Percentiles rank a stretch among this genome's conserved stretches.
Evolutionary conservation across 2,329 filamentous ascomycete genomes (phyloP).

Genomic region (Fusarium proliferatum): DNA sequence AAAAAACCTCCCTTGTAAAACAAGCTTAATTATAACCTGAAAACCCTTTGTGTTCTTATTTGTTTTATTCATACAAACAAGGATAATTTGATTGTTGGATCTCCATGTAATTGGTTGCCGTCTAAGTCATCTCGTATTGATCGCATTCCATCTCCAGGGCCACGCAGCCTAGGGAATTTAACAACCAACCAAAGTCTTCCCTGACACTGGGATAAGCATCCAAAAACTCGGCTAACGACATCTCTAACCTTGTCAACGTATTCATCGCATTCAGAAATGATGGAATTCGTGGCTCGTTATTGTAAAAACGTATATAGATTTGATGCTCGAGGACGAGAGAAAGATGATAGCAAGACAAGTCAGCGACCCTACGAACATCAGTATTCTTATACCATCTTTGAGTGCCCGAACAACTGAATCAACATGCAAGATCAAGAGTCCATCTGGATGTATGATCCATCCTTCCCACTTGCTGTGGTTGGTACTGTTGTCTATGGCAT

Average conservation of each 20-base stretch:
- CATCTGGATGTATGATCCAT: constrained; percentile 59
- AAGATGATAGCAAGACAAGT: background rate
- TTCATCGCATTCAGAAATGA: constrained; percentile 34
- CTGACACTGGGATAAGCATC: background rate
- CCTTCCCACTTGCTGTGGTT: constrained; percentile 54
- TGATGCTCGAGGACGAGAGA: background rate
- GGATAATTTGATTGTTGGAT: background rate
- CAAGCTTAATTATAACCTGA: background rate
- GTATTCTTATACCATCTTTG: background rate
- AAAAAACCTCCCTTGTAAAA: background rate
- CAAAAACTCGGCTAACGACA: background rate
- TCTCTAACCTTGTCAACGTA: constrained; percentile 2
- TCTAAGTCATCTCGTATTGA: constrained; percentile 32
- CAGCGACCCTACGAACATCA: background rate
- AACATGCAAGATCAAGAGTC: constrained; percentile 42
- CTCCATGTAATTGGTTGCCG: constrained; percentile 25
- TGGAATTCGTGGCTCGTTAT: constrained; percentile 11
- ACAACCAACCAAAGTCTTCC: constrained; percentile 10
- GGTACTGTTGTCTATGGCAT: constrained; percentile 55
- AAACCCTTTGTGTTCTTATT: background rate
- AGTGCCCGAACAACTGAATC: background rate
- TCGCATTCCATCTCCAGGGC: constrained; percentile 13
- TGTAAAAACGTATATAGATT: constrained; percentile 10
- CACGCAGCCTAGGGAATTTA: background rate
- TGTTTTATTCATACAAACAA: background rate